Conservation (phyloP, 2,329 filamentous ascomycete species). For the Fusarium goolgardi region DNA sequence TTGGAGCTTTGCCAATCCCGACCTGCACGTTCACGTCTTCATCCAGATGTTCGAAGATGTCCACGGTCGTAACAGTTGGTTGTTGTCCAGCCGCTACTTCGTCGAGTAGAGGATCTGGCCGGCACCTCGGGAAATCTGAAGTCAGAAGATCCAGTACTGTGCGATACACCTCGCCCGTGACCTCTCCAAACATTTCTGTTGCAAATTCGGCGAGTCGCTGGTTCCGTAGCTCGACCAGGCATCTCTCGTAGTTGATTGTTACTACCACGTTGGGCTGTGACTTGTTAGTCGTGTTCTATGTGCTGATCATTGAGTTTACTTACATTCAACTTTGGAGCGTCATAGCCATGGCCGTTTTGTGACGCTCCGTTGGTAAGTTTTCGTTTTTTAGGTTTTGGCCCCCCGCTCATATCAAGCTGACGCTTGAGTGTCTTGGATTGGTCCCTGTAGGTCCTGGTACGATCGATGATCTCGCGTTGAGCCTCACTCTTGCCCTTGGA, state of each 20-base stretch:
- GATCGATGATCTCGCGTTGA: constrained; percentile 65
- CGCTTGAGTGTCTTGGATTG: constrained; percentile 64
- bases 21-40: constrained; percentile 63
- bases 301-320: constrained; percentile 46
- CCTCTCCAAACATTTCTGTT: constrained; percentile 75
- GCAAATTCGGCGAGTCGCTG: constrained; percentile 79
- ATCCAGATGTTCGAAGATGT: constrained; percentile 67
- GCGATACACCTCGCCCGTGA: constrained; percentile 82
- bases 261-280: constrained; percentile 76
- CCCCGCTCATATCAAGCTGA: constrained; percentile 59
- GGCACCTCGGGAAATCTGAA: constrained; percentile 74
- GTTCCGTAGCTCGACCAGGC: constrained; percentile 84
- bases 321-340: constrained; percentile 65
- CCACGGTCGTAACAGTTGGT: constrained; percentile 62
- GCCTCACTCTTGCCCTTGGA: constrained; percentile 75
- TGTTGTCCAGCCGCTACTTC: constrained; percentile 49
- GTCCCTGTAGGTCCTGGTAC: constrained; percentile 65
- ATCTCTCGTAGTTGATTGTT: constrained; percentile 86
- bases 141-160: constrained; percentile 78
- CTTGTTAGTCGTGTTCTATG: constrained; percentile 44
- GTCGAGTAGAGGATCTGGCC: constrained; percentile 61
- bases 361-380: constrained; percentile 63
- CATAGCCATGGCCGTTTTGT: constrained; percentile 51
- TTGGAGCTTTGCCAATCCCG: constrained; percentile 68
- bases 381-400: constrained; percentile 61